These are phyloP conservation scores for Paramecium sonneborni DNA, from an alignment of 73 alveolate genomes.

Conservation along the genomic window DNA sequence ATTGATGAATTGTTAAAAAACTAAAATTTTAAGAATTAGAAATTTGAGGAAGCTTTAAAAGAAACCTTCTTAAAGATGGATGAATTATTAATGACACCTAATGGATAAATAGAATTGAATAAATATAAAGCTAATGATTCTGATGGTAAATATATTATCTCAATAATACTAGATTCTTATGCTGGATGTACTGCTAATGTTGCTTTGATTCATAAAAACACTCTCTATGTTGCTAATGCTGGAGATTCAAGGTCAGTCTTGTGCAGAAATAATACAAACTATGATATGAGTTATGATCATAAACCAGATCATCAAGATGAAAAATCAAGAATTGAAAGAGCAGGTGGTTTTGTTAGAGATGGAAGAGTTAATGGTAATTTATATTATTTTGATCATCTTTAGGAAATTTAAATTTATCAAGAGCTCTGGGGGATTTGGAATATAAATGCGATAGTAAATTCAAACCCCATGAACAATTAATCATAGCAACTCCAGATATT, in stretches of 20 bases:
- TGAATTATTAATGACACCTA: conserved; percentile 75
- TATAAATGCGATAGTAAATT: conserved; percentile 62
- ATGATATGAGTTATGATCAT: conserved; percentile 84
- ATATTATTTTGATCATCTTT: background rate
- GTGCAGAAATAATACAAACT: conserved; percentile 55
- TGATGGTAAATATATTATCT: conserved; percentile 53
- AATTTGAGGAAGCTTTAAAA: conserved; percentile 80
- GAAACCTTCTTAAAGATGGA: conserved; percentile 90
- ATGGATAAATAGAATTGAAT: conserved; percentile 78
- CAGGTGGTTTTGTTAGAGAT: conserved; percentile 52
- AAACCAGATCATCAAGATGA: conserved; percentile 80
- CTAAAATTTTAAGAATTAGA: conserved; percentile 68
- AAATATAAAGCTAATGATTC: conserved; percentile 53
- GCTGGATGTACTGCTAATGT: conserved; percentile 94
- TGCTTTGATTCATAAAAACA: conserved; percentile 80
- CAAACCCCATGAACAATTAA: conserved; percentile 42
- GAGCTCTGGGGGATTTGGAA: conserved; percentile 86
- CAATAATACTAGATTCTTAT: conserved; percentile 58
- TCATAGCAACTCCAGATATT: conserved; percentile 62
- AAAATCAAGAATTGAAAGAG: background rate
- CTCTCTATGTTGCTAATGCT: conserved; percentile 87
- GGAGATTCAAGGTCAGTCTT: conserved; percentile 93
- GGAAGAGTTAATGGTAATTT: conserved; percentile 76
- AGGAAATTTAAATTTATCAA: conserved; percentile 61
- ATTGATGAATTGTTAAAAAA: conserved; percentile 70